Conservation (phyloP, 495 filamentous ascomycete species). For the Hyphodiscus hymeniophilus region DNA sequence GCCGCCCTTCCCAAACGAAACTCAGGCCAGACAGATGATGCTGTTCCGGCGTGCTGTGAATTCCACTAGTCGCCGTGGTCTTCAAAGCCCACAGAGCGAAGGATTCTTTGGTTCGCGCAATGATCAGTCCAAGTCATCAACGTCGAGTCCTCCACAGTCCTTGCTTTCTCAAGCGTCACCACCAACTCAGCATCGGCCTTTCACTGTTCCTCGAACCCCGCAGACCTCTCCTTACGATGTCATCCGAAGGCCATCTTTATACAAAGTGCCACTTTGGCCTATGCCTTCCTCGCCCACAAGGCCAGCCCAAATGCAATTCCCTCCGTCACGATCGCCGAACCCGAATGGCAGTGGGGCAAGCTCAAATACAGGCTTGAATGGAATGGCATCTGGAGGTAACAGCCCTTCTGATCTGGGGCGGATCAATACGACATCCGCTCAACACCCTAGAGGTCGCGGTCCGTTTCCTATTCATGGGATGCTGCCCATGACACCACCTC, state of each 20-base stretch:
- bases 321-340: not conserved
- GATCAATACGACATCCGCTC: not conserved
- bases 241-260: conserved; percentile 18
- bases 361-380: not conserved
- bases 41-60: too few relatives aligned
- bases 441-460: not conserved
- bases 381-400: not conserved
- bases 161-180: too few relatives aligned
- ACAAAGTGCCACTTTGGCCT: conserved; percentile 18
- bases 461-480: too few relatives aligned
- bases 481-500: too few relatives aligned
- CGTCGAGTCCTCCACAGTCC: too few relatives aligned
- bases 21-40: not conserved
- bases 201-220: too few relatives aligned
- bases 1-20: not conserved
- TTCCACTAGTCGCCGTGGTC: too few relatives aligned
- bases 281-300: not conserved
- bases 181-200: too few relatives aligned
- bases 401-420: too few relatives aligned
- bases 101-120: too few relatives aligned
- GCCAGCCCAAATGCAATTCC: not conserved
- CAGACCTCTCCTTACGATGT: conserved; percentile 7
- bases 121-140: too few relatives aligned
- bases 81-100: too few relatives aligned
- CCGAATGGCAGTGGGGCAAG: not conserved